These are phyloP conservation scores for Rhizopus delemar DNA, from an alignment of 371 early-diverging fungal genomes.

Conservation along the genomic window DNA sequence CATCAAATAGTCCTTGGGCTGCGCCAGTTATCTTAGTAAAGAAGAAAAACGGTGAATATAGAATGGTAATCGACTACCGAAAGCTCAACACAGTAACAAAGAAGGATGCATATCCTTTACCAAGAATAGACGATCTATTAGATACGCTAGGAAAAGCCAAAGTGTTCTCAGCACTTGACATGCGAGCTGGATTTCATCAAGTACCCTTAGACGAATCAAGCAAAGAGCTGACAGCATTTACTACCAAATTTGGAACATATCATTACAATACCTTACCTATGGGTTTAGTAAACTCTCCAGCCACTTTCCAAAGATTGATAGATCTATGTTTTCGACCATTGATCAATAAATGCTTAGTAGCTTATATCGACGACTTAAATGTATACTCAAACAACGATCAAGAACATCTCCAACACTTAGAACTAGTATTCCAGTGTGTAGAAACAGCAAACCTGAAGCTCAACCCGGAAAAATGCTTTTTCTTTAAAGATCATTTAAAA, in stretches of 20 bases:
- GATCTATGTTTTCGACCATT: slow-evolving; percentile 32
- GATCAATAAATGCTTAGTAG: slow-evolving; percentile 4
- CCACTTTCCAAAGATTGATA: slow-evolving; percentile 35
- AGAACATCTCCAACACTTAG: not conserved
- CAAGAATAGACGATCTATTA: slow-evolving; percentile 38
- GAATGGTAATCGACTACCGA: slow-evolving; percentile 34
- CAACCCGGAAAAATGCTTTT: not conserved
- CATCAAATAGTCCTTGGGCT: slow-evolving; percentile 22
- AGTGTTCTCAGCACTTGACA: slow-evolving; percentile 12
- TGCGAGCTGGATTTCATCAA: slow-evolving; percentile 34
- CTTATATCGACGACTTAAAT: slow-evolving; percentile 5
- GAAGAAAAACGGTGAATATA: slow-evolving; percentile 41
- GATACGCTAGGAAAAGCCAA: slow-evolving; percentile 22
- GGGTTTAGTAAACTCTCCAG: slow-evolving; percentile 35
- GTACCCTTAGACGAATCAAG: slow-evolving; percentile 29
- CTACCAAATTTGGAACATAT: slow-evolving; percentile 32
- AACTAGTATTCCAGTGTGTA: slow-evolving; percentile 3
- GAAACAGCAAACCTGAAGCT: not conserved
- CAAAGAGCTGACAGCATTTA: slow-evolving; percentile 49
- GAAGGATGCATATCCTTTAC: slow-evolving; percentile 41
- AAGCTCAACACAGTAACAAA: slow-evolving; percentile 41
- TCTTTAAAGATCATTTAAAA: not conserved
- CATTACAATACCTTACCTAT: slow-evolving; percentile 36
- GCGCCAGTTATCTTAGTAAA: slow-evolving; percentile 45
- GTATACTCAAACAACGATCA: not conserved